Evolutionary conservation across 768 basidiomycete species (phyloP).

Genomic region (Auriscalpium microsporum): DNA sequence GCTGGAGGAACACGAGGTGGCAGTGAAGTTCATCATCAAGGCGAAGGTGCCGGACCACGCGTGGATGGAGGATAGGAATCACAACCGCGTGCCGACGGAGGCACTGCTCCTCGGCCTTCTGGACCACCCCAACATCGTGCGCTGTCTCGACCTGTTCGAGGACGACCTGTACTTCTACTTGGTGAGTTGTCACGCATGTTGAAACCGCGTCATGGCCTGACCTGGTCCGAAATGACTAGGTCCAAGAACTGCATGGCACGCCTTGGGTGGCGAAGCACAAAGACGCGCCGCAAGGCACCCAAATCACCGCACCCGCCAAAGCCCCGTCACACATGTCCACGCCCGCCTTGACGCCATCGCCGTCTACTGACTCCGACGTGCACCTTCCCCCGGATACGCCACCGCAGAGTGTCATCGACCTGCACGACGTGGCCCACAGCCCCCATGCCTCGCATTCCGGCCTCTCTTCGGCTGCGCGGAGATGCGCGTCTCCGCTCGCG

Average conservation of each 20-base stretch:
- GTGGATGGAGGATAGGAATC: constrained; percentile 54
- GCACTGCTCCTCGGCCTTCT: constrained; percentile 66
- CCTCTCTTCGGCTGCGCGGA: too few species aligned
- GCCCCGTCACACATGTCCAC: constrained; percentile 10
- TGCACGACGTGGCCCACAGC: constrained; percentile 1
- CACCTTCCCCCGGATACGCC: constrained; percentile 5
- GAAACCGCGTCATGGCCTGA: neutral
- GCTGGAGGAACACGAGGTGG: constrained; percentile 57
- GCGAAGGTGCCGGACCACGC: constrained; percentile 49
- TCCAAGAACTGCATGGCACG: constrained; percentile 88
- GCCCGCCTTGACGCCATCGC: constrained; percentile 13
- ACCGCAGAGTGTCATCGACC: constrained; percentile 6
- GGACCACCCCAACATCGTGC: constrained; percentile 75
- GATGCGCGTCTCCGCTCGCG: neutral
- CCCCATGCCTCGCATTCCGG: neutral
- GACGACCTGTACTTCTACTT: constrained; percentile 82
- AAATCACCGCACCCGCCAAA: neutral
- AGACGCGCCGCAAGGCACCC: neutral
- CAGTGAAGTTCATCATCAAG: constrained; percentile 93
- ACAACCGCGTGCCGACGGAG: constrained; percentile 71
- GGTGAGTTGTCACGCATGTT: constrained; percentile 35
- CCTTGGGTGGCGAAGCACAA: constrained; percentile 57
- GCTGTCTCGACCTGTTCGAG: constrained; percentile 78
- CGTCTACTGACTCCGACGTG: constrained; percentile 10
- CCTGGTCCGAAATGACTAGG: constrained; percentile 31